Evolutionary conservation across 306 rosid genomes (phyloP), one percentile per base, ranked within the genome.

Genomic region (Glycine soja): DNA sequence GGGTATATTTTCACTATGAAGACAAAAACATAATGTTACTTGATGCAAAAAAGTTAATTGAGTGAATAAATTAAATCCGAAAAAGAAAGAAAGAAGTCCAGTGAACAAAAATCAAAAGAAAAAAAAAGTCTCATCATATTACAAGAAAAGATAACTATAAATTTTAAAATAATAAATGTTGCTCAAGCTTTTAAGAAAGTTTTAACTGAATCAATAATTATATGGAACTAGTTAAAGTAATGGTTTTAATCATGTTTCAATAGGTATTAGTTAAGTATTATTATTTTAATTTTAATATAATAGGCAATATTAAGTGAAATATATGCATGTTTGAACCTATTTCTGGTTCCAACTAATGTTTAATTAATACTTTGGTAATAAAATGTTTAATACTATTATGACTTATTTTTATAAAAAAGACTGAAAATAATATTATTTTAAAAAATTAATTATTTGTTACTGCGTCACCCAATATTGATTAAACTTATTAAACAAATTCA

Each of bases 1-100:
- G 4, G 45, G 46, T 13, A 6, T 5, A 12, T 30, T 34, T 62
- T 63, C 69, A 63, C 10, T 11, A 24, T 9, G 64, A 30, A 30
- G 30, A 52, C n/a, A 51, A 36, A 32, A 72, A 30, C 13, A 5
- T 70, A 10, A 7, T 50, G 3, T 40, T 40, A 56, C 40, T 18
- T 8, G 42, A 56, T 74, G 67, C 50, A 74, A 10, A 6, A 57
- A 71, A 51, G 32, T 71, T n/a, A n/a, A n/a, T n/a, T 13, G 62
- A 51, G 47, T 14, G 24, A n/a, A 34, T 51, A 32, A 70, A 70
- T 47, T 10, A 13, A 64, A 65, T 30, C 4, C 3, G 12, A 11
- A 62, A 62, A 14, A 38, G 12, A 65, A 65, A 38, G 12, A 65
- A 65, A 7, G 19, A 64, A 13, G 30, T 8, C 4, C 15, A 40